phyloP scores from a whole-genome alignment of 2,329 filamentous ascomycete genomes.

The Dryadomyces quercivorus region DNA sequence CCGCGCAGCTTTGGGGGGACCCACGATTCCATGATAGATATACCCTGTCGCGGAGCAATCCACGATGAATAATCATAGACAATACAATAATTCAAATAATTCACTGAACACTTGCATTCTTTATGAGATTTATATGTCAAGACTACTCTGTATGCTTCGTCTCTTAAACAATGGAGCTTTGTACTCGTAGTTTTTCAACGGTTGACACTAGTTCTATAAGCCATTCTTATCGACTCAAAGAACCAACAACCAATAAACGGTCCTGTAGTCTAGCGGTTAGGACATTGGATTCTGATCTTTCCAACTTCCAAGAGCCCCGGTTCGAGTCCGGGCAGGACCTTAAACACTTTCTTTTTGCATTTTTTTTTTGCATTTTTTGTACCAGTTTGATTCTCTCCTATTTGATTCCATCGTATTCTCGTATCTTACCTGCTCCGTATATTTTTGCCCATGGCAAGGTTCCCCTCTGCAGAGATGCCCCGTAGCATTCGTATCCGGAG shows the following conservation, averaged over 20 bases:
- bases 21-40: background rate
- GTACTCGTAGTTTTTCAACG: background rate
- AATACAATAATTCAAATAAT: background rate
- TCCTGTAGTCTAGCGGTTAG: constrained; percentile 4
- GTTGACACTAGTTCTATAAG: background rate
- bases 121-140: too few relatives aligned
- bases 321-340: constrained; percentile 4
- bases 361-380: background rate
- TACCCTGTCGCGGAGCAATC: background rate
- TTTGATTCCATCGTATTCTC: background rate
- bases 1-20: background rate
- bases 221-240: background rate
- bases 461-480: too few relatives aligned
- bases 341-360: background rate
- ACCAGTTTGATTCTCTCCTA: too few relatives aligned
- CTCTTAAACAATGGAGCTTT: background rate
- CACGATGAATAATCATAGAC: background rate
- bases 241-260: background rate
- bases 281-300: constrained; percentile 2
- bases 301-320: constrained; percentile 1
- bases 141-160: too few relatives aligned
- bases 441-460: too few relatives aligned
- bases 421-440: background rate
- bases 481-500: too few relatives aligned
- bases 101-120: background rate